Conservation (phyloP, 2,329 filamentous ascomycete genomes). For the Sarocladiaceae sp. region DNA sequence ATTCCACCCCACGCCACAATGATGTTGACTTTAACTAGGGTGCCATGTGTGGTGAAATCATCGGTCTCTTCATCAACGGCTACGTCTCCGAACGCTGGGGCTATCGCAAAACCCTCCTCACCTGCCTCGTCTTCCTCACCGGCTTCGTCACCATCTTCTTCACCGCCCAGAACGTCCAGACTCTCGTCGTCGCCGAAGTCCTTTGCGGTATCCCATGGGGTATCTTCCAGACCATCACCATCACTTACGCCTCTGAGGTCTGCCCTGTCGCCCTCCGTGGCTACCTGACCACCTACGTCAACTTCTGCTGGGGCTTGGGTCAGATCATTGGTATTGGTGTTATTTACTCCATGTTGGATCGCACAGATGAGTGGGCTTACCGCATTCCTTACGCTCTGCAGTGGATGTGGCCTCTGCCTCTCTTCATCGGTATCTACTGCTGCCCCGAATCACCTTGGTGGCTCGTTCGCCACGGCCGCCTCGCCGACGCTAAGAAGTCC, state of each 20-base stretch:
- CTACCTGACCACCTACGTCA: slow-evolving; percentile 70
- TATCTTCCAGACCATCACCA: slow-evolving; percentile 55
- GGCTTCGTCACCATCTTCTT: slow-evolving; percentile 62
- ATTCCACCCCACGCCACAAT: slow-evolving; percentile 1
- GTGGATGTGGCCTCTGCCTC: slow-evolving; percentile 73
- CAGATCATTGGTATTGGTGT: slow-evolving; percentile 72
- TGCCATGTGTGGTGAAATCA: slow-evolving; percentile 58
- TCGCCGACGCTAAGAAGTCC: slow-evolving; percentile 62
- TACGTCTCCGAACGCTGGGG: slow-evolving; percentile 63
- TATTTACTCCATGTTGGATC: slow-evolving; percentile 62
- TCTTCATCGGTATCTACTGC: slow-evolving; percentile 62
- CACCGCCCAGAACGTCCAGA: slow-evolving; percentile 55
- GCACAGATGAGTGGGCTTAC: slow-evolving; percentile 65
- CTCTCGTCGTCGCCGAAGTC: slow-evolving; percentile 57
- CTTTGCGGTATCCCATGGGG: slow-evolving; percentile 60
- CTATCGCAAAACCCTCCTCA: slow-evolving; percentile 62
- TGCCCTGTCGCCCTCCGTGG: slow-evolving; percentile 69
- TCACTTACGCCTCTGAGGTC: slow-evolving; percentile 68
- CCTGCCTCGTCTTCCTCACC: slow-evolving; percentile 47
- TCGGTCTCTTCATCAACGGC: slow-evolving; percentile 64
- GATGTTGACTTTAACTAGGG: slow-evolving; percentile 30
- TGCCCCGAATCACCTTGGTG: slow-evolving; percentile 72
- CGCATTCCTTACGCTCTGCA: slow-evolving; percentile 69
- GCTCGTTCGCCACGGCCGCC: slow-evolving; percentile 64
- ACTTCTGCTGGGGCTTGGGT: slow-evolving; percentile 75